Base-by-base conservation (phyloP, 2,329 filamentous ascomycete species). In the Pseudogymnoascus sp. region DNA sequence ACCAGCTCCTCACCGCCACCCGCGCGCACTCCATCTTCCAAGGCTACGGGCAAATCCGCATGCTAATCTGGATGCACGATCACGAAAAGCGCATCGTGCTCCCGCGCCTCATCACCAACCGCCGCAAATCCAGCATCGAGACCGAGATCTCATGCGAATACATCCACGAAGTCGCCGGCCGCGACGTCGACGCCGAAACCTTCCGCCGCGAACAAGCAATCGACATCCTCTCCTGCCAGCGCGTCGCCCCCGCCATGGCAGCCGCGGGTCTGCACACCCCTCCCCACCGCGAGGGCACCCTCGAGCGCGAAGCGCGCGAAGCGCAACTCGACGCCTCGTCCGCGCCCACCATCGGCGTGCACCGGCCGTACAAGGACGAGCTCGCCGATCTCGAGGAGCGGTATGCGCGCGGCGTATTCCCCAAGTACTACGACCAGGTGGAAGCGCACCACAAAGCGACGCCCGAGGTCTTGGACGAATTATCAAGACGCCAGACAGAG, bases 11-110 rank as follows among this genome's bases (percentile, higher is more conserved):
- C 65, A 75, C 73, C 41, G 77, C 80, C 57, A 81, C 88, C 59
- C 78, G 82, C 62, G 74, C 77, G 2, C 77, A 82, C 57, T 72
- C 76, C 0, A 76, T 86, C 0, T 82, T 95, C 65, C 87, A 96
- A 66, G 76, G 77, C 26, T 92, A 90, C 69, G 92, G 92, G 2
- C 80, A 85, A 15, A 85, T 95, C 2, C 84, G 91, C 56, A 86
- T 92, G 76, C 78, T 97, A 0, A 70, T 92, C 37, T 92, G 91
- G 85, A 68, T 85, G 3, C 78, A 81, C 1, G 76, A 85, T 41
- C 75, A 80, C 0, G 86, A 90, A 60, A 83, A 83, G 64, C 67
- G 72, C 5, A 63, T 71, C 1, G 65, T 89, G 0, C 61, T 96
- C 6, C 87, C 92, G 0, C 81, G 80, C 58, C 74, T 75, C 1